Base-by-base conservation (phyloP, 1,284 basidiomycete genomes). In the Porogramme epimiltina region DNA sequence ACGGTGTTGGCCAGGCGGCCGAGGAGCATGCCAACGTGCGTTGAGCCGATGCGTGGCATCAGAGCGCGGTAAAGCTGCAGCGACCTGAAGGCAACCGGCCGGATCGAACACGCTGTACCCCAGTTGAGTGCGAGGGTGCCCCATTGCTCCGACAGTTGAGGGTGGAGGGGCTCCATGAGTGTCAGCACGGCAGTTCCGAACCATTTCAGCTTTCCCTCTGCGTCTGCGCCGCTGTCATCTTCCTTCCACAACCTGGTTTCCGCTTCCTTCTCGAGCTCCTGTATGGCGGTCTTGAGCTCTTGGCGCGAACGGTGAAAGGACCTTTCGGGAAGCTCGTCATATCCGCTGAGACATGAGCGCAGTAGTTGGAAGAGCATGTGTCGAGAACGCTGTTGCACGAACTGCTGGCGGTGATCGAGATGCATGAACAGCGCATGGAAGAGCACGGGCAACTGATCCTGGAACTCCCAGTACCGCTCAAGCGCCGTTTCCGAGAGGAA, bases 41-140 rank as follows among this genome's bases (percentile, higher is more conserved):
- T 73, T 45, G 87, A 81, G 45, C 82, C 86, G 41, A 93, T 79
- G 28, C 79, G 76, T 0, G 93, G 89, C 58, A 84, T 81, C n/a
- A 98, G 73, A 1, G 90, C 84, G 34, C 93, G 85, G 71, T 94
- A 94, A n/a, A 93, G 78, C 67, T 97, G 93, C 58, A 98, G 78
- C 2, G 95, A 96, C 26, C 93, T 83, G 71, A 91, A 93, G 0
- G 95, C 94, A 25, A 89, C 85, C 45, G 87, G 86, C 36, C 93
- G 84, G 54, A 95, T 91, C 3, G 93, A 89, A 62, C 92, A 95
- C 1, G 87, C 81, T 3, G 93, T 93, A 2, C 93, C 91, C 89
- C 95, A 97, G 28, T 78, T 73, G 52, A 97, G 73, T 2, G 93
- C 91, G 25, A 93, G 65, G 4, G 85, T 84, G 5, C 92, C 93